A percentile compares a stretch with the other conserved stretches of the same genome.
Evolutionary conservation across 345 rosid species (phyloP).

Genomic region (Pugionium cornutum): DNA sequence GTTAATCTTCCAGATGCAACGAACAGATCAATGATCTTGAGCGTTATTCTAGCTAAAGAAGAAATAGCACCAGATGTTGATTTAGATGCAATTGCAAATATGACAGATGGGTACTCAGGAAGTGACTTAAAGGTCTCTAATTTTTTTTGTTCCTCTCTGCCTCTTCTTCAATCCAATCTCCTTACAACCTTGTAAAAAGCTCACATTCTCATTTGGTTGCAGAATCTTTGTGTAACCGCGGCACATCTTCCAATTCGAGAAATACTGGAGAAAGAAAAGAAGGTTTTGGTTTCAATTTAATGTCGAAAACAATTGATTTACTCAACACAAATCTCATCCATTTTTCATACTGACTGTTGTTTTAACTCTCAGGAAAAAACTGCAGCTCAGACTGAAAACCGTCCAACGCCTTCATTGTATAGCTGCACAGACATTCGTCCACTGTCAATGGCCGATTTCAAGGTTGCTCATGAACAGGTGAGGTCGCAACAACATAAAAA

Average conservation of each 20-base stretch:
- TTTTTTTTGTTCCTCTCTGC: no score
- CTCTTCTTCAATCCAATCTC: no score
- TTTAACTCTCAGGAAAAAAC: not conserved
- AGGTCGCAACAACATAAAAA: not conserved
- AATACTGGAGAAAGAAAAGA: not conserved
- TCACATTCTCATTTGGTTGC: not conserved
- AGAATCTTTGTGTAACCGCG: not conserved
- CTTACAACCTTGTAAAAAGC: not conserved
- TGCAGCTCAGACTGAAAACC: not conserved
- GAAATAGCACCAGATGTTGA: not conserved
- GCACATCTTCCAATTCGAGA: not conserved
- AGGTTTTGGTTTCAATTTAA: not conserved
- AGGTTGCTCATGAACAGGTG: not conserved
- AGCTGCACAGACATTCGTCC: not conserved
- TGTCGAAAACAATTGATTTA: no score
- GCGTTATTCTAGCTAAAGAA: not conserved
- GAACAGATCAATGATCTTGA: not conserved
- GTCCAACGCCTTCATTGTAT: not conserved
- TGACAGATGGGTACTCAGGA: conserved; percentile 1
- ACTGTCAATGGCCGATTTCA: not conserved
- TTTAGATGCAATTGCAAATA: not conserved
- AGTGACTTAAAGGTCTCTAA: not conserved
- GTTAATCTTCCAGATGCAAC: not conserved
- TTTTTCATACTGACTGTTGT: not conserved
- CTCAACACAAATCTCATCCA: not conserved